Percentiles rank a stretch among this genome's conserved stretches.
Evolutionary conservation across 331 rosid species (phyloP).

Genomic region (Dryas integrifolia): DNA sequence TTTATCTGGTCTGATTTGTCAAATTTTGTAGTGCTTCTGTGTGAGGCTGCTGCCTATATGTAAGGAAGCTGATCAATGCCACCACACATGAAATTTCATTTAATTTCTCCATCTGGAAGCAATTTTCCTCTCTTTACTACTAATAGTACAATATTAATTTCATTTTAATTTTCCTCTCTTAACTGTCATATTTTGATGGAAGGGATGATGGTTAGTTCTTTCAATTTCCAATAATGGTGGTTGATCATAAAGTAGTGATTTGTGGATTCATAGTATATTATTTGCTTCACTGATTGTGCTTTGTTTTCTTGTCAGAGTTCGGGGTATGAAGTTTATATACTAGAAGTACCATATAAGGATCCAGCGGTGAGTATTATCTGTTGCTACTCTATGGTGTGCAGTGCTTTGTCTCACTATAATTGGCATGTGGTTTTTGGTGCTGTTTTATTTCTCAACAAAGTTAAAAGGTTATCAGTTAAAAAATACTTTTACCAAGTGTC

Average conservation of each 20-base stretch:
- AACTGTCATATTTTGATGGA: neutral
- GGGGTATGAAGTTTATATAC: conserved; percentile 90
- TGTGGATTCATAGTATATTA: conserved; percentile 18
- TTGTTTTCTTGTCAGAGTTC: conserved; percentile 66
- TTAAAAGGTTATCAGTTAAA: no score
- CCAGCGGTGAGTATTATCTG: conserved; percentile 59
- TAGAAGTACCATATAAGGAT: conserved; percentile 93
- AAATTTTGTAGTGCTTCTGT: neutral
- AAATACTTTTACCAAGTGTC: neutral
- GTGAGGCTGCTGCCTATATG: neutral
- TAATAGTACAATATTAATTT: conserved; percentile 3
- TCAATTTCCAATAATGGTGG: conserved; percentile 19
- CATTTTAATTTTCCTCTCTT: neutral
- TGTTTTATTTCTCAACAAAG: no score
- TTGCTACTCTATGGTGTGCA: conserved; percentile 15
- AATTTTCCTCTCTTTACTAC: conserved; percentile 13
- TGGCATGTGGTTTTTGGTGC: neutral
- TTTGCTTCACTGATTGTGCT: conserved; percentile 37
- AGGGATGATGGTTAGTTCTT: neutral
- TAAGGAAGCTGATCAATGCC: conserved; percentile 19
- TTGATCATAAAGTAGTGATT: conserved; percentile 18
- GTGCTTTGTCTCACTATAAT: conserved; percentile 18
- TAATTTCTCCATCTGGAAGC: conserved; percentile 8
- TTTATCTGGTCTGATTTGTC: neutral
- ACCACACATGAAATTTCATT: neutral